Conservation (phyloP, 371 early-diverging fungal species). For the Mortierella sp. region DNA sequence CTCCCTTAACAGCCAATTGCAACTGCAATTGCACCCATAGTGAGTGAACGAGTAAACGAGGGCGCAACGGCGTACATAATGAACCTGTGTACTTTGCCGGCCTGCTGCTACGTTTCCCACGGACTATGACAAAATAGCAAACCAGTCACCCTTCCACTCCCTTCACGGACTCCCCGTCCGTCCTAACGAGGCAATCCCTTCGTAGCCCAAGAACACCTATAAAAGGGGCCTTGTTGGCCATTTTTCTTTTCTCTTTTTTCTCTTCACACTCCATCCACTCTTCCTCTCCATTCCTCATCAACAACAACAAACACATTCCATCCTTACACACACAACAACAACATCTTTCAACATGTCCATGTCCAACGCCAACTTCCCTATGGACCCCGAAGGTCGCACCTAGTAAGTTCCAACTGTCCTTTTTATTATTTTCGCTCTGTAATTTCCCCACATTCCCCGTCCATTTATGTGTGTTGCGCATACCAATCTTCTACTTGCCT, state of each 20-base stretch:
- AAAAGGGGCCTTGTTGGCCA: neutral
- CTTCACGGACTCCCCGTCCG: neutral
- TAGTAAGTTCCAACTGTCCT: constrained; percentile 61
- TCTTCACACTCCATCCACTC: constrained; percentile 18
- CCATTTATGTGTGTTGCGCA: neutral
- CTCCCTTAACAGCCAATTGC: no score
- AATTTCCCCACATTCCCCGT: neutral
- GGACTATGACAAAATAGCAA: neutral
- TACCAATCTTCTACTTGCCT: neutral
- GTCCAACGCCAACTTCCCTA: constrained; percentile 88
- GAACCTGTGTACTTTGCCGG: no score
- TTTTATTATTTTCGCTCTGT: no score
- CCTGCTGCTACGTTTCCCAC: no score
- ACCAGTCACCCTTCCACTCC: no score
- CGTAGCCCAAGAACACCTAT: neutral
- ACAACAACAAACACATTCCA: constrained; percentile 12
- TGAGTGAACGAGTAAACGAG: no score
- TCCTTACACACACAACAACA: neutral
- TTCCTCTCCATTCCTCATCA: constrained; percentile 16
- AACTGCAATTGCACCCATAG: no score
- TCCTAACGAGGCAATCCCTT: neutral
- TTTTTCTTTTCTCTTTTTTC: neutral
- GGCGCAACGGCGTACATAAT: no score
- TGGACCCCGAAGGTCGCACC: constrained; percentile 84
- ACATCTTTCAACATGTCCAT: constrained; percentile 55